Evolutionary conservation across 306 rosid genomes (phyloP).

Genomic region (Medicago ruthenica): DNA sequence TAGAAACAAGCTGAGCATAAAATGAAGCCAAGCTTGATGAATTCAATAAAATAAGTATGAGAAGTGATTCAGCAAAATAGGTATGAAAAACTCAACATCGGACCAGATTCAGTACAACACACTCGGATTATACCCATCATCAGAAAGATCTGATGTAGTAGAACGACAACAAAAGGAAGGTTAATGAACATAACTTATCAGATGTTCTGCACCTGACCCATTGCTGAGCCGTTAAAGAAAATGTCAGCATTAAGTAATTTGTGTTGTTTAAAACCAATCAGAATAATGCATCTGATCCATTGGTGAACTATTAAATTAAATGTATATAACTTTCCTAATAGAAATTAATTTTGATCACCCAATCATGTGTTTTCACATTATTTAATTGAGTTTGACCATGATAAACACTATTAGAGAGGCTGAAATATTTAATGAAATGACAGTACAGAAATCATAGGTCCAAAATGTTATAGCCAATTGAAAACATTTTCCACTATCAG

Average conservation of each 20-base stretch:
- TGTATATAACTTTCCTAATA: background rate
- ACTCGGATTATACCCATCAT: constrained; percentile 15
- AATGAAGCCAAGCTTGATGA: constrained; percentile 34
- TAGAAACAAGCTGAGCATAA: constrained; percentile 31
- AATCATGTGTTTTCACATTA: background rate
- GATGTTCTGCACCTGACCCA: constrained; percentile 33
- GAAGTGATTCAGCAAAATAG: constrained; percentile 27
- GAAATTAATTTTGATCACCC: constrained; percentile 11
- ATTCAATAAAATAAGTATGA: constrained; percentile 28
- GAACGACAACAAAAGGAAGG: constrained; percentile 29
- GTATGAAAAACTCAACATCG: constrained; percentile 16
- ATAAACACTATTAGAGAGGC: constrained; percentile 5
- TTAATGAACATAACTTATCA: constrained; percentile 29
- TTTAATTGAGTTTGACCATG: constrained; percentile 19
- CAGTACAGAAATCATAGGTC: background rate
- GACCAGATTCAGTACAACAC: constrained; percentile 22
- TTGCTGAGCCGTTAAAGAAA: background rate
- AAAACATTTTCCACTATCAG: constrained; percentile 15
- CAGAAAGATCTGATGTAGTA: background rate
- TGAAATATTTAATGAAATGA: background rate
- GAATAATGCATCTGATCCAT: constrained; percentile 21
- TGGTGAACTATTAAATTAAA: constrained; percentile 11
- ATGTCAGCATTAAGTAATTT: constrained; percentile 4
- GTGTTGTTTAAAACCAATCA: constrained; percentile 29
- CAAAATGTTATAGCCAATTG: background rate